Evolutionary conservation across 306 rosid species (phyloP), one percentile per base, ranked within the genome.

Genomic region (Rosa rugosa): DNA sequence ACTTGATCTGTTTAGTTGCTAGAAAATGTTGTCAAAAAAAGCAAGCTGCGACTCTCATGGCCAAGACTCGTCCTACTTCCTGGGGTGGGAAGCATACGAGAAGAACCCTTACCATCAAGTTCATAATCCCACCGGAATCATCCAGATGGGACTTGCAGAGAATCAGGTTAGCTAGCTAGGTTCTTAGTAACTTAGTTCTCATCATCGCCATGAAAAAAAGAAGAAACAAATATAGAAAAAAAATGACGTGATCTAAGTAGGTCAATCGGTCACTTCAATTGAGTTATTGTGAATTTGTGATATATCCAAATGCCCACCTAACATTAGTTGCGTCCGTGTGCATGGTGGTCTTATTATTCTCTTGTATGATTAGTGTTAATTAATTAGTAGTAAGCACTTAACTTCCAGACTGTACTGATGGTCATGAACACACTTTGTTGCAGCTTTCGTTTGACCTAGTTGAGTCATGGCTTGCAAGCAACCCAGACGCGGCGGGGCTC

Each of bases 101-200:
- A 94, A 87, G 67, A 90, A 94, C 77, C 92, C 97, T n/a, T 92
- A 89, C 53, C 83, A 92, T 54, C 84, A 80, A 54, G 72, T 84
- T 84, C 82, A 73, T 2, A 94, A 94, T 70, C 94, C 92, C 50
- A 71, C 25, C 0, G 98, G 98, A 73, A 89, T 94, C 75, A 94
- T 94, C 76, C 97, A 94, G 84, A 92, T 92, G 97, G 97, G 98
- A 82, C 94, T 94, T 7, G 98, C 98, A 5, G 98, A 94, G 80
- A 94, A 94, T 84, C 93, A 90, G 92, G 94, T 85, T 11, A 62
- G 81, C 17, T 20, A 72, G 36, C 66, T 6, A 3, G 18, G 12
- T 10, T 34, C 3, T 11, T 14, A 31, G 36, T 31, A 31, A 31
- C 36, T 31, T 31, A 40, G 46, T 18, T 67, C 14, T 67, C 69